phyloP scores from a whole-genome alignment of 2,329 filamentous ascomycete species.

The Chrysoporthe austroafricana region DNA sequence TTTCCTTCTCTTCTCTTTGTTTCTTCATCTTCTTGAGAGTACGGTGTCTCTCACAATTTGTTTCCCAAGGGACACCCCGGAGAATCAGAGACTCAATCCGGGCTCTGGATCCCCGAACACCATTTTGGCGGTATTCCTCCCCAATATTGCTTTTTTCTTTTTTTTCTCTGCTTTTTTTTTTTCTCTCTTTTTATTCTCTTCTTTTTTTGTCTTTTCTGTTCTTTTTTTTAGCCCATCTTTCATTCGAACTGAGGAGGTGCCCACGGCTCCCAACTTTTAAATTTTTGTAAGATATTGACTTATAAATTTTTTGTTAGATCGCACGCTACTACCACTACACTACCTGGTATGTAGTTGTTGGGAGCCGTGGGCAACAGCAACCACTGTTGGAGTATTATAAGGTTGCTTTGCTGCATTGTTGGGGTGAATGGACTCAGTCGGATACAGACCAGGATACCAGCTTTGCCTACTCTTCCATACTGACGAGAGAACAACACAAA shows the following conservation, averaged over 20 bases:
- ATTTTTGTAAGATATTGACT: neutral
- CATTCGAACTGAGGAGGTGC: neutral
- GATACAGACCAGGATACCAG: neutral
- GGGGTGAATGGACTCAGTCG: neutral
- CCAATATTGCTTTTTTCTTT: neutral
- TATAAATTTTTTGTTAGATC: neutral
- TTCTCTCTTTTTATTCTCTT: too few relatives aligned
- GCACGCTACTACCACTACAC: constrained; percentile 1
- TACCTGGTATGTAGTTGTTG: neutral
- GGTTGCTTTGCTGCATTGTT: neutral
- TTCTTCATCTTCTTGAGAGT: neutral
- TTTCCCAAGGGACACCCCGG: constrained; percentile 14
- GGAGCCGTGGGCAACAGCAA: neutral
- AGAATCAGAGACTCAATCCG: constrained; percentile 8
- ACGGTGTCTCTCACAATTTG: constrained; percentile 2
- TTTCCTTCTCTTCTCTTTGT: neutral
- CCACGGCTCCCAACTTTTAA: constrained; percentile 1
- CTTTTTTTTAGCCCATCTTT: neutral
- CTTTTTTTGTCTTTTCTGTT: neutral
- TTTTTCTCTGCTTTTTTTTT: neutral
- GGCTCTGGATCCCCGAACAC: constrained; percentile 14
- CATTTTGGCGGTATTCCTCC: constrained; percentile 2
- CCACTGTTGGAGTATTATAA: neutral
- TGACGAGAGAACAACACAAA: neutral
- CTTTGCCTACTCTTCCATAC: neutral